phyloP scores from a whole-genome alignment of 1,284 basidiomycete genomes.

The Ustilago trichophora region DNA sequence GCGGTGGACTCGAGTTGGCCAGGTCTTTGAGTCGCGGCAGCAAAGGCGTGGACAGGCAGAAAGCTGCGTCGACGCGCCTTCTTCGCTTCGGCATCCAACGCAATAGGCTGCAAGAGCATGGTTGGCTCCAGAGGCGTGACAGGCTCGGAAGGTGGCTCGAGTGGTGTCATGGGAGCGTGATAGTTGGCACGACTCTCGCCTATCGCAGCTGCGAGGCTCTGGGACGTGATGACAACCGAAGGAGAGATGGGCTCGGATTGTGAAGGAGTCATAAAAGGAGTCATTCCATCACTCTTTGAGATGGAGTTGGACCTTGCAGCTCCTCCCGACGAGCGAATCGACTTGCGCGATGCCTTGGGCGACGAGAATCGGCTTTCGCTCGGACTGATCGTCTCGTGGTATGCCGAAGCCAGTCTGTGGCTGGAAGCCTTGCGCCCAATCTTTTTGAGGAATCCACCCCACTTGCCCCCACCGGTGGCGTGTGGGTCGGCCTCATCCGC shows the following conservation, averaged over 20 bases:
- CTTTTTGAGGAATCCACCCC: slow-evolving; percentile 48
- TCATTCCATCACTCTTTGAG: slow-evolving; percentile 3
- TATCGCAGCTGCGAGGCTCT: slow-evolving; percentile 10
- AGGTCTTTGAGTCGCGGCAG: neutral
- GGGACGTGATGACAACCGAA: slow-evolving; percentile 9
- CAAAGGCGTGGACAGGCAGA: slow-evolving; percentile 28
- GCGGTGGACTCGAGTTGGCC: neutral
- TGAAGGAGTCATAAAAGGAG: slow-evolving; percentile 16
- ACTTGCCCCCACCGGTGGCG: slow-evolving; percentile 22
- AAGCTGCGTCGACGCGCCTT: slow-evolving; percentile 39
- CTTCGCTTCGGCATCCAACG: slow-evolving; percentile 18
- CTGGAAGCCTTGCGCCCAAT: slow-evolving; percentile 49
- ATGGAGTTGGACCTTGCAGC: slow-evolving; percentile 12
- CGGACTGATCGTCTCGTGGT: slow-evolving; percentile 18
- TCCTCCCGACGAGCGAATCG: slow-evolving; percentile 18
- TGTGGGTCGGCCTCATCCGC: slow-evolving; percentile 19
- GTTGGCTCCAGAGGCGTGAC: neutral
- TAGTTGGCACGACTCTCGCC: neutral
- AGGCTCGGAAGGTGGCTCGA: slow-evolving; percentile 10
- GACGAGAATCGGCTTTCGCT: slow-evolving; percentile 28
- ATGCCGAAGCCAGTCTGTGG: slow-evolving; percentile 14
- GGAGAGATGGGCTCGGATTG: slow-evolving; percentile 20
- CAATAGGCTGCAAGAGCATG: slow-evolving; percentile 8
- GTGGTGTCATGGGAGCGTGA: slow-evolving; percentile 21
- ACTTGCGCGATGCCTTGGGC: slow-evolving; percentile 20